Evolutionary conservation across 2,329 filamentous ascomycete species (phyloP).

Genomic region (Xylariaceae sp.): DNA sequence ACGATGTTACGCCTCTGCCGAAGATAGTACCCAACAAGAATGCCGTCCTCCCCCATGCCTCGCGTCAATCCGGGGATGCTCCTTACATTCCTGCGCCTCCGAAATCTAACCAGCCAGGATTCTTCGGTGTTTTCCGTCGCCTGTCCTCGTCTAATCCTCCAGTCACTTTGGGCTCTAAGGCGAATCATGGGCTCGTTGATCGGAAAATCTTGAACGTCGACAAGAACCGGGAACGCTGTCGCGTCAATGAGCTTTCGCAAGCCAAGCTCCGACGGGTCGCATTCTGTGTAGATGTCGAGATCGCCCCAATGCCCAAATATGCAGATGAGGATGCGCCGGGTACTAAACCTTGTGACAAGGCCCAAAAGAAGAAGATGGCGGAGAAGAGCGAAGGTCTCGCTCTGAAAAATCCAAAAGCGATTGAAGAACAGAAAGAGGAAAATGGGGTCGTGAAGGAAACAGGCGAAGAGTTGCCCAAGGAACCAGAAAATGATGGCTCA

Average conservation of each 20-base stretch:
- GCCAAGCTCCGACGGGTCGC: slow-evolving; percentile 82
- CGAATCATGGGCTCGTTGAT: slow-evolving; percentile 69
- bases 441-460: slow-evolving; percentile 39
- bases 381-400: slow-evolving; percentile 73
- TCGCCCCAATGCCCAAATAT: slow-evolving; percentile 82
- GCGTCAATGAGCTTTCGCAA: slow-evolving; percentile 72
- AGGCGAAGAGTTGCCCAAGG: slow-evolving; percentile 35
- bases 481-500: slow-evolving; percentile 33
- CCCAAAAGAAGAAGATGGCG: slow-evolving; percentile 57
- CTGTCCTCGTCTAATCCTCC: slow-evolving; percentile 64
- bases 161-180: slow-evolving; percentile 42
- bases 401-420: slow-evolving; percentile 60
- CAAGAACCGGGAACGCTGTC: slow-evolving; percentile 70
- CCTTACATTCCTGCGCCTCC: slow-evolving; percentile 74
- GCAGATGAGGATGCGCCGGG: slow-evolving; percentile 53
- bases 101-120: slow-evolving; percentile 62
- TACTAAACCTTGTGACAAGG: slow-evolving; percentile 48
- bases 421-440: slow-evolving; percentile 55
- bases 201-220: slow-evolving; percentile 83
- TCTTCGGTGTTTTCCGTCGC: slow-evolving; percentile 78
- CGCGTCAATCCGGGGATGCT: slow-evolving; percentile 53
- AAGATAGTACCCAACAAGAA: slow-evolving; percentile 50
- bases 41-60: slow-evolving; percentile 54
- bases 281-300: slow-evolving; percentile 96
- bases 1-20: slow-evolving; percentile 41